Evolutionary conservation across 2,329 filamentous ascomycete genomes (phyloP).

Genomic region (Pestalotiopsis sp.): DNA sequence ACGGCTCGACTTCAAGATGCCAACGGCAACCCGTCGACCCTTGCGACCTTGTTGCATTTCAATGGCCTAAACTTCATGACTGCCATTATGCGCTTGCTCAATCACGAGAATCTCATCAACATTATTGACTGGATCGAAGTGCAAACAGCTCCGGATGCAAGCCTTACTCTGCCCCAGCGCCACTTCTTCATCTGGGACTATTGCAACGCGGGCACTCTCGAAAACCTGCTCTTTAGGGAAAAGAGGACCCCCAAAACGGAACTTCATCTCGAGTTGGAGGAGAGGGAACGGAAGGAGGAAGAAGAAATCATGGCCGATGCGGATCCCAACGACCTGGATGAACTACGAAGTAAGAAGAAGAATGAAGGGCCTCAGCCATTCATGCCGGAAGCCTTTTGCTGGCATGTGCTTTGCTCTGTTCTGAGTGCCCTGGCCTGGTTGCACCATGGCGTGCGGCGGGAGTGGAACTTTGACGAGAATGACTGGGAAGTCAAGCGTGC

Average conservation of each 20-base stretch:
- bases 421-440: slow-evolving; percentile 54
- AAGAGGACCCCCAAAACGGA: background rate
- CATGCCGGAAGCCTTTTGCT: slow-evolving; percentile 56
- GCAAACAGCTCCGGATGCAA: slow-evolving; percentile 21
- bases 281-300: slow-evolving; percentile 13
- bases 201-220: slow-evolving; percentile 54
- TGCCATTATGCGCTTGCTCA: slow-evolving; percentile 40
- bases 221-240: slow-evolving; percentile 38
- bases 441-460: slow-evolving; percentile 48
- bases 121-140: slow-evolving; percentile 39
- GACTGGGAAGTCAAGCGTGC: slow-evolving; percentile 15
- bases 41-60: slow-evolving; percentile 20
- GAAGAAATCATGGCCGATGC: background rate
- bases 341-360: no score
- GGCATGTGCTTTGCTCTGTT: slow-evolving; percentile 55
- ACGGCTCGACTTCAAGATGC: slow-evolving; percentile 22
- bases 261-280: slow-evolving; percentile 10
- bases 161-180: slow-evolving; percentile 18
- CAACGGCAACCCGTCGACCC: slow-evolving; percentile 11
- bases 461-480: slow-evolving; percentile 17
- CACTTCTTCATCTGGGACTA: slow-evolving; percentile 52
- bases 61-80: slow-evolving; percentile 26
- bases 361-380: slow-evolving; percentile 26
- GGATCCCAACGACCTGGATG: background rate
- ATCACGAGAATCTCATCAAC: slow-evolving; percentile 53